Base-by-base conservation (phyloP, 225 moss, liverwort and hornwort genomes). In the Ulota crispa region DNA sequence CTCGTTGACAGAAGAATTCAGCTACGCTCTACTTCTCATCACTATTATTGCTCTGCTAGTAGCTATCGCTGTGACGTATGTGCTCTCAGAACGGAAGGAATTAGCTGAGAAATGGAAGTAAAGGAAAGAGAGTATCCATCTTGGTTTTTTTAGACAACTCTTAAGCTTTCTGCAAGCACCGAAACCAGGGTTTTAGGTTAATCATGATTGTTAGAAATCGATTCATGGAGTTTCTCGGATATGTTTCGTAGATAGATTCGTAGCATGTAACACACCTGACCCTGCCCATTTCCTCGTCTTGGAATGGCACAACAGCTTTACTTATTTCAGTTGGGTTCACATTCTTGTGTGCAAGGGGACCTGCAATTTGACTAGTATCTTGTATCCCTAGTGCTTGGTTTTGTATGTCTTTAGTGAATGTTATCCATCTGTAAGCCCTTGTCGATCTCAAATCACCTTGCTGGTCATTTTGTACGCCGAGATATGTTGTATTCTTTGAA, bases 1-100 rank as follows among this genome's bases (percentile, higher is more conserved):
- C 74, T 96, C 98, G 20, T 84, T 99, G 68, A 99, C 96, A 77
- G 98, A 99, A 83, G 96, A 99, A 36, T 99, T 96, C 75, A 99
- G 90, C 88, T 99, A 95, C 47, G 94, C 96, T 23, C 77, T 99
- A 68, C 92, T 99, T 81, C 96, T 96, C 10, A 90, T 96, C 64
- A 99, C 98, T 52, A 93, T 99, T 76, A 80, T 93, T 60, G 98
- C 80, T 32, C 86, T 99, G 86, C 75, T 99, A 77, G 84, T 96
- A 65, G 92, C 91, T 50, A 99, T 99, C n/a, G 82, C 77, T 20
- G 92, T 99, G 71, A 99, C 98, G 1, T 99, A 92, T 78, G 83
- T 96, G 59, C 90, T 92, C 39, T 96, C 98, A 30, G 93, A 99
- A 75, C 90, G 96, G 50, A 99, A 89, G 83, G 98, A 99, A 81